Base-by-base conservation (phyloP, 306 rosid species). In the Rosa lucieae region DNA sequence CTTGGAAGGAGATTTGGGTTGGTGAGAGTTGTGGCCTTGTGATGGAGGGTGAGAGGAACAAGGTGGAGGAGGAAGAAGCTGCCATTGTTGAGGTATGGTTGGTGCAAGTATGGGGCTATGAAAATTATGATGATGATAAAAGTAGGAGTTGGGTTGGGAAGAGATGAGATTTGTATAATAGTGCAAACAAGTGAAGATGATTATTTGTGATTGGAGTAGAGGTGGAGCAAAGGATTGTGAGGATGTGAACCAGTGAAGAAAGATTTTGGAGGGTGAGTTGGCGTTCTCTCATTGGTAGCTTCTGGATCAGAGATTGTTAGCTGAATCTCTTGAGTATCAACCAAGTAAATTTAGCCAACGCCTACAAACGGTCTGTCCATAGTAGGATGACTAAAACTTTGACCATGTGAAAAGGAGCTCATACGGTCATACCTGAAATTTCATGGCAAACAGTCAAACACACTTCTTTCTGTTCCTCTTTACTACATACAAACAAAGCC, bases 1-100 rank as follows among this genome's bases (percentile, higher is more conserved):
- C 98, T 18, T 92, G 97, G 88, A 90, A 94, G 20, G 88, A 83
- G 21, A 90, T 13, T 82, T 78, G 79, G 23, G 91, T 77, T 58
- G 97, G 93, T 44, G 82, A 78, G 72, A 55, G 77, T 10, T 21
- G 23, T 8, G 71, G 82, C 63, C 88, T 81, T 13, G 80, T 81
- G 78, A 67, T 72, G 47, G 81, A 7, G 14, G 92, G 73, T 2
- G 97, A 84, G 65, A 90, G 78, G 74, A 87, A 86, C 55, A 90
- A 11, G 84, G 88, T 78, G 55, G 96, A 83, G 47, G 87, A 79
- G 51, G 85, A 80, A 17, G 97, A 78, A 15, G 89, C 89, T 79
- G 98, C 93, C 92, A 88, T 87, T 66, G 18, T 46, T 46, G 71
- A 67, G 26, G 76, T 72, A 65, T 51, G 35, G 65, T 15, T 40